phyloP scores from a whole-genome alignment of 2,329 filamentous ascomycete genomes.

The Cladosporium sphaerospermum region DNA sequence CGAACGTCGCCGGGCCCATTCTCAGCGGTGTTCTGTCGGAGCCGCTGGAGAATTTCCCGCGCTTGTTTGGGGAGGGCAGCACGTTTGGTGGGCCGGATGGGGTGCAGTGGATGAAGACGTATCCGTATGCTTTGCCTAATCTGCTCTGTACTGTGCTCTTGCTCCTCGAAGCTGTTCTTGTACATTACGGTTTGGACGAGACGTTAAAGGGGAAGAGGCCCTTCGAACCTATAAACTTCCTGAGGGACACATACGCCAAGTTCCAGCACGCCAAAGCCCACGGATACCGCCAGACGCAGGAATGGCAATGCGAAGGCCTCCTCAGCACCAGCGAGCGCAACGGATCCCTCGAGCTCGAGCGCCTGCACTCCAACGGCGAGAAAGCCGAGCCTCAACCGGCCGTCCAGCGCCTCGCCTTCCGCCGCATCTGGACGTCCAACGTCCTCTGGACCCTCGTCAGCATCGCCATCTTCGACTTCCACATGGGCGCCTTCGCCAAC shows the following conservation, averaged over 20 bases:
- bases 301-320: slow-evolving; percentile 25
- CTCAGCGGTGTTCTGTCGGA: slow-evolving; percentile 60
- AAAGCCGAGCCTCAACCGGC: slow-evolving; percentile 25
- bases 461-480: slow-evolving; percentile 65
- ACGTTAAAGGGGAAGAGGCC: slow-evolving; percentile 30
- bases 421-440: slow-evolving; percentile 49
- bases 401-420: slow-evolving; percentile 35
- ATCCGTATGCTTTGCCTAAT: slow-evolving; percentile 60
- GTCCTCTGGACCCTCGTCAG: slow-evolving; percentile 54
- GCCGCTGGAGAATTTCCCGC: slow-evolving; percentile 50
- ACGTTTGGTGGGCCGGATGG: slow-evolving; percentile 48
- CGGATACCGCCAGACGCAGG: slow-evolving; percentile 24
- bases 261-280: slow-evolving; percentile 20
- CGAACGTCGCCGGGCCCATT: slow-evolving; percentile 39
- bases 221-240: slow-evolving; percentile 19
- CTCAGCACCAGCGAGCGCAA: slow-evolving; percentile 24
- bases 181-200: slow-evolving; percentile 57
- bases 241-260: slow-evolving; percentile 16
- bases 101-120: slow-evolving; percentile 54
- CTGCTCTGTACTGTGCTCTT: slow-evolving; percentile 55
- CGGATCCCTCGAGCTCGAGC: slow-evolving; percentile 28
- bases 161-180: slow-evolving; percentile 45
- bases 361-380: slow-evolving; percentile 31
- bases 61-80: slow-evolving; percentile 52
- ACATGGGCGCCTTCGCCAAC: slow-evolving; percentile 69